Evolutionary conservation across 2,329 filamentous ascomycete species (phyloP), one percentile per base, ranked within the genome.

Genomic region (Exophiala aquamarina): DNA sequence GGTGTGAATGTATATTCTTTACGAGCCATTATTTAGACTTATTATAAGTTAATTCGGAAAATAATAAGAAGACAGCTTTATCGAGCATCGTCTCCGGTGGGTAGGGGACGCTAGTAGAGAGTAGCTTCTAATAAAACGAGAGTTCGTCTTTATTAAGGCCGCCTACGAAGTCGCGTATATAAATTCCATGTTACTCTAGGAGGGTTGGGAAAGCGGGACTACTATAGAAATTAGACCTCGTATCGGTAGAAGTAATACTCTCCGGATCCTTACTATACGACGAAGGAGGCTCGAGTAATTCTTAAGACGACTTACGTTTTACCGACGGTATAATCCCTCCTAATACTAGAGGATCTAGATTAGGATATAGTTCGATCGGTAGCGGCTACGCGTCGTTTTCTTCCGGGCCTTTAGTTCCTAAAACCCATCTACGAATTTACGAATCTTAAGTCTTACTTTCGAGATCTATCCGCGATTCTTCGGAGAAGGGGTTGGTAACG

Each of bases 11-110:
- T 15, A 42, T 42, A 15, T 42, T 42, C 40, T 42, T 42, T 9
- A 42, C 20, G 3, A 42, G 40, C 21, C 40, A 42, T 42, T 32
- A n/a, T 13, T 42, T 28, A 42, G 40, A 42, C 28, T 42, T 42
- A 21, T 42, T 33, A 3, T 18, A 7, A 42, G 40, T 42, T 8
- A 42, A 34, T 42, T 32, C 4, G 40, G 28, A 42, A 28, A 42
- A 32, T 32, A 15, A 11, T 34, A 42, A 17, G 40, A 32, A 38
- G 35, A 19, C 8, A 17, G 3, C 13, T 38, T 38, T 8, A 38
- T 38, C 35, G 9, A 38, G 35, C 13, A 38, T 19, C 3, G 35
- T 3, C 11, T 17, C 17, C 35, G 35, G 35, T 3, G 35, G 35
- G 35, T 38, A 17, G 35, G 35, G 35, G n/a, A 17, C 35, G 35